These are phyloP conservation scores for Glonium stellatum DNA, from an alignment of 495 filamentous ascomycete genomes.

Conservation along the genomic window DNA sequence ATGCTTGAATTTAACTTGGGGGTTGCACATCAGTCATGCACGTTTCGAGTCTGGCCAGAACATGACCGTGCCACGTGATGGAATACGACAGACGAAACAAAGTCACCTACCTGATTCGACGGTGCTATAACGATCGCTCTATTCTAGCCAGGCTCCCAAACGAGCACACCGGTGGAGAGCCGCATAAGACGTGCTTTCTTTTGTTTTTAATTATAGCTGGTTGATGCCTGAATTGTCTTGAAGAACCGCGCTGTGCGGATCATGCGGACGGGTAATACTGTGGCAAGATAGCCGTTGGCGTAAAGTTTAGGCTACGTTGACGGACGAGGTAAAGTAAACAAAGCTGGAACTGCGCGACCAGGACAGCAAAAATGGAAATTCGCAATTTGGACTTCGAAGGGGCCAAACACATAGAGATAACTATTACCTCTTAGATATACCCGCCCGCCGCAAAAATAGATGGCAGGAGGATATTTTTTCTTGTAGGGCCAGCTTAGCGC, in stretches of 20 bases:
- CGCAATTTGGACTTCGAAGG: too few species aligned
- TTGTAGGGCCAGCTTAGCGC: background rate
- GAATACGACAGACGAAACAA: background rate
- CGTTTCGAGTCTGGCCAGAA: background rate
- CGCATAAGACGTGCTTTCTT: background rate
- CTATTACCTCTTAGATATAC: too few species aligned
- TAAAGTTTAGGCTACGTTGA: background rate
- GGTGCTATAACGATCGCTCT: background rate
- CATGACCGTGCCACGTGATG: background rate
- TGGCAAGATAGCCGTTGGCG: background rate
- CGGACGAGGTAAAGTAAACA: background rate
- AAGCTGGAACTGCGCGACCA: background rate
- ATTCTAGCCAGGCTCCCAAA: background rate
- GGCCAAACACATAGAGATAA: too few species aligned
- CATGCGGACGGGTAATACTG: constrained; percentile 1
- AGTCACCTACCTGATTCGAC: background rate
- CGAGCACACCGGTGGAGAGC: background rate
- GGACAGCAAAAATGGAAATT: too few species aligned
- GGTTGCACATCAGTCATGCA: background rate
- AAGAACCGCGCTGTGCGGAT: background rate
- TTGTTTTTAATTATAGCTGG: background rate
- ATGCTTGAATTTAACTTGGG: constrained; percentile 16
- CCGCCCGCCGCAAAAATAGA: too few species aligned
- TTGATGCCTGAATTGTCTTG: constrained; percentile 2
- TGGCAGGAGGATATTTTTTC: background rate